Base-by-base conservation (phyloP, 345 rosid genomes). In the Gossypium stocksii region DNA sequence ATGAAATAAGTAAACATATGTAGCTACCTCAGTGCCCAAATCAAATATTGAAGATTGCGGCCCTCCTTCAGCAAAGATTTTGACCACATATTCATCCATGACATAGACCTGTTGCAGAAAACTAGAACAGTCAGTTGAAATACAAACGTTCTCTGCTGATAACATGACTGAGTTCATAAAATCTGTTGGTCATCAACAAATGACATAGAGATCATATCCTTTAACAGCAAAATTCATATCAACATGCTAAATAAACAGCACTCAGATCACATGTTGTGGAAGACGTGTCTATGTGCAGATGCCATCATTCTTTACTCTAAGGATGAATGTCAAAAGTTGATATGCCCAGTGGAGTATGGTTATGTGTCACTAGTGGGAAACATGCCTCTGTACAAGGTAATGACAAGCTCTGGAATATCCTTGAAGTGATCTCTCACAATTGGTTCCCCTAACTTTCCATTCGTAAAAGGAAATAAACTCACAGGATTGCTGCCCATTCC, bases 401-500 rank as follows among this genome's bases (percentile, higher is more conserved):
- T 34, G 38, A 22, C 71, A 67, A 67, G 27, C 49, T 67, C 56
- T 25, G 16, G 57, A 34, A 15, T 22, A 43, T 57, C 46, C 52
- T 25, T 63, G 20, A 16, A 54, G 63, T 63, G 9, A 71, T 65
- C 66, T 38, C 64, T 68, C 56, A 60, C 22, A 14, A 75, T 54
- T 10, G n/a, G 58, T 75, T 44, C 60, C n/a, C 22, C 41, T 51
- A 66, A 15, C 23, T 71, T 63, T 64, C 74, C 49, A 63, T 17
- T 38, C 45, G 57, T 71, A 46, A 67, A 48, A 11, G 59, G 43
- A 20, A 17, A 58, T 19, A 14, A 34, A 81, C 97, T 86, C 77
- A 94, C 97, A 54, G 98, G 98, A 83, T 94, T 94, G 86, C 98
- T 94, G 74, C 98, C 98, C 5, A 85, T 92, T 78, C 98, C 97